Evolutionary conservation across 2,329 filamentous ascomycete species (phyloP).

Genomic region (Tothia fuscella): DNA sequence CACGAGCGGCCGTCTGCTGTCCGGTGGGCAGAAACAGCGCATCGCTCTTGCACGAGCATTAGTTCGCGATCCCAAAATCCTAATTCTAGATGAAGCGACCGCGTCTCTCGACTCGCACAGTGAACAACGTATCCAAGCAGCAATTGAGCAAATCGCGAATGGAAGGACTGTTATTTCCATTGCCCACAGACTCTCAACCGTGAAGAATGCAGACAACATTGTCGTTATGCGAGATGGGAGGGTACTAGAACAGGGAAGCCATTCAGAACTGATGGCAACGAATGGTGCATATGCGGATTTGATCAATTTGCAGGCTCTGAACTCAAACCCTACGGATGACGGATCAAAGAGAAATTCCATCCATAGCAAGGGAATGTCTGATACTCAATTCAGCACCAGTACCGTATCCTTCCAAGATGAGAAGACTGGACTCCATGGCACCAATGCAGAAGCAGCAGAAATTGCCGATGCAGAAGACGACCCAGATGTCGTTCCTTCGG

Average conservation of each 20-base stretch:
- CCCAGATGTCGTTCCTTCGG: neutral
- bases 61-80: conserved; percentile 43
- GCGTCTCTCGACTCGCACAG: conserved; percentile 47
- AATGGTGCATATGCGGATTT: conserved; percentile 37
- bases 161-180: conserved; percentile 27
- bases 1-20: conserved; percentile 60
- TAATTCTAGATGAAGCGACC: conserved; percentile 52
- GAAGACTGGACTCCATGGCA: neutral
- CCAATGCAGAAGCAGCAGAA: neutral
- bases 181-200: conserved; percentile 27
- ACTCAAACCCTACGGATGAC: neutral
- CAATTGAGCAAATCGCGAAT: conserved; percentile 22
- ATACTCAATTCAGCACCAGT: too few species aligned
- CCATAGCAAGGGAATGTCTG: neutral
- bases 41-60: conserved; percentile 45
- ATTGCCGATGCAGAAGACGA: neutral
- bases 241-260: conserved; percentile 26
- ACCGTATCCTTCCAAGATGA: too few species aligned
- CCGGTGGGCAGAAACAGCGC: conserved; percentile 47
- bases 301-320: conserved; percentile 33
- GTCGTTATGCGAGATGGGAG: conserved; percentile 27
- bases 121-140: conserved; percentile 41
- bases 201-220: conserved; percentile 25
- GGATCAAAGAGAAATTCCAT: conserved; percentile 3
- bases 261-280: conserved; percentile 21